phyloP scores from a whole-genome alignment of 148 eudicot species.

The Beta vulgaris region DNA sequence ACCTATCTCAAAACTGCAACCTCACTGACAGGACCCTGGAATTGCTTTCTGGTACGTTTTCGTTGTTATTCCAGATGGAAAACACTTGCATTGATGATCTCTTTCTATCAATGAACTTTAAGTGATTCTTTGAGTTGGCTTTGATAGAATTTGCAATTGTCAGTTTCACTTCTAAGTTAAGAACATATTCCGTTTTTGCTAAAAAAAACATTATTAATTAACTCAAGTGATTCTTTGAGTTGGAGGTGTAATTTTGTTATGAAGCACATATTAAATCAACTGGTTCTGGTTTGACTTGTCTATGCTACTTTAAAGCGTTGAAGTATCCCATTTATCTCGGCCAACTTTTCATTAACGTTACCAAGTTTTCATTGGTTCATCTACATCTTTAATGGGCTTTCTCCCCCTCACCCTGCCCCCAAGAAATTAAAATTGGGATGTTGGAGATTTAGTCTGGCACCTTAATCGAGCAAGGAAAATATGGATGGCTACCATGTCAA shows the following conservation, averaged over 20 bases:
- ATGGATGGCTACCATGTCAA: no score
- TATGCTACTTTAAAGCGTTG: neutral
- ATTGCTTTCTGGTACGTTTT: conserved; percentile 61
- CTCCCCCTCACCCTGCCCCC: no score
- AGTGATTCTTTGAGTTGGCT: neutral
- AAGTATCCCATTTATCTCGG: neutral
- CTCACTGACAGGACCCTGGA: conserved; percentile 82
- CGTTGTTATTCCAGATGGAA: neutral
- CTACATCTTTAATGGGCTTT: no score
- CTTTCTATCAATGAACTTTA: neutral
- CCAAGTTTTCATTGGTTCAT: neutral
- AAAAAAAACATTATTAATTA: no score
- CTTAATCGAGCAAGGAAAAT: no score
- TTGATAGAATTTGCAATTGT: neutral
- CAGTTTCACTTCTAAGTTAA: neutral
- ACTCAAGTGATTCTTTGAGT: no score
- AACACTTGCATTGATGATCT: neutral
- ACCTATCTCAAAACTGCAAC: conserved; percentile 75
- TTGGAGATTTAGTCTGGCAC: no score
- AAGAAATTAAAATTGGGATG: no score
- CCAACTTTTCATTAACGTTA: neutral
- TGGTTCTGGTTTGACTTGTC: neutral
- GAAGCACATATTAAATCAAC: neutral
- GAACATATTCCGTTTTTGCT: no score
- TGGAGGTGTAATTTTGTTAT: neutral